Evolutionary conservation across 2,329 filamentous ascomycete species (phyloP).

Genomic region (Chaetomium strumarium): DNA sequence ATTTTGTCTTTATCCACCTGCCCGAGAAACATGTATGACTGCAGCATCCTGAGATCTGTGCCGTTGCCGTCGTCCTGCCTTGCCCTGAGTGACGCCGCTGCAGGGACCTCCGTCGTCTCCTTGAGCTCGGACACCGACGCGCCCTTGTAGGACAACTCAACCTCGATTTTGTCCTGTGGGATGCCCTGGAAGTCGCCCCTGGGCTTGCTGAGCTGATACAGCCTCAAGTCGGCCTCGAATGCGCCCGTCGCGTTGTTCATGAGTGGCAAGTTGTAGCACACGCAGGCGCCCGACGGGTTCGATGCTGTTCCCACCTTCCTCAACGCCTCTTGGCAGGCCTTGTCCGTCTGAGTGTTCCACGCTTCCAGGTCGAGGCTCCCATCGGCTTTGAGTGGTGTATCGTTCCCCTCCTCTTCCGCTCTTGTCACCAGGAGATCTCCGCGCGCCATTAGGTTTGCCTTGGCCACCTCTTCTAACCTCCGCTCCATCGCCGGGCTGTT

Average conservation of each 20-base stretch:
- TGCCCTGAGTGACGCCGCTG: background rate
- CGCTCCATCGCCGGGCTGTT: conserved; percentile 25
- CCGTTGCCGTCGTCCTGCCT: conserved; percentile 15
- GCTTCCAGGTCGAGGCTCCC: conserved; percentile 47
- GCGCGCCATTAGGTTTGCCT: conserved; percentile 16
- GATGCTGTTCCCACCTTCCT: conserved; percentile 49
- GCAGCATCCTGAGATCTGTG: conserved; percentile 41
- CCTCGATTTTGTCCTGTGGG: conserved; percentile 45
- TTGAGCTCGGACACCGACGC: conserved; percentile 45
- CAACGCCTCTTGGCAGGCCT: conserved; percentile 56
- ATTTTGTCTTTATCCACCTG: conserved; percentile 57
- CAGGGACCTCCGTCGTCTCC: conserved; percentile 18
- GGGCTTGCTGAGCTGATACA: conserved; percentile 63
- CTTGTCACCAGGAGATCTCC: conserved; percentile 19
- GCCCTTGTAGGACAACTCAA: conserved; percentile 49
- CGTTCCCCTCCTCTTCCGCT: conserved; percentile 20
- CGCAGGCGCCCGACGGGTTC: conserved; percentile 70
- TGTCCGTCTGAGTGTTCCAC: conserved; percentile 48
- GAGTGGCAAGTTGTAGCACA: conserved; percentile 76
- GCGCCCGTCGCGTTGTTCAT: conserved; percentile 61
- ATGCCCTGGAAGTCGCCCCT: conserved; percentile 49
- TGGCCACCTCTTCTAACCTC: conserved; percentile 28
- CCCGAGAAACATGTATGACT: conserved; percentile 63
- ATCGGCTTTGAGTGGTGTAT: conserved; percentile 35
- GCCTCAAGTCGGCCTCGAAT: conserved; percentile 70